Conservation (phyloP, 805 yeast genomes). For the Sungouiozyma ichnusensis region DNA sequence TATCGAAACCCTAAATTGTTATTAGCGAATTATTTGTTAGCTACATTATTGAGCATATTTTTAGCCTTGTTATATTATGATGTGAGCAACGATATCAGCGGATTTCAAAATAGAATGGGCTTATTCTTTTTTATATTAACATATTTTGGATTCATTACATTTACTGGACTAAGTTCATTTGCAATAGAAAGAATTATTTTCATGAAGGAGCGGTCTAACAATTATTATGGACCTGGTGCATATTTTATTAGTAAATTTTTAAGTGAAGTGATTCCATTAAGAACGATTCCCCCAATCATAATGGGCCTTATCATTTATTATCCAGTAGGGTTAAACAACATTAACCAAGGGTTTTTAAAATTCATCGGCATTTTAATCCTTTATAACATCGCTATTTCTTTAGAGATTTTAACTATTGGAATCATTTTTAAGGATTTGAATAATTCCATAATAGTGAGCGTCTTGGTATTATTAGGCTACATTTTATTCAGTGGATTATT, state of each 20-base stretch:
- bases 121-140: constrained; percentile 85
- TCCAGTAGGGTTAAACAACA: constrained; percentile 76
- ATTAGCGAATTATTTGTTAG: constrained; percentile 70
- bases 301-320: constrained; percentile 79
- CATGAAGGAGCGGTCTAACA: constrained; percentile 87
- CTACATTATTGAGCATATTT: constrained; percentile 67
- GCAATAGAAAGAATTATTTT: constrained; percentile 82
- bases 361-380: constrained; percentile 60
- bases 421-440: constrained; percentile 81
- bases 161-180: constrained; percentile 85
- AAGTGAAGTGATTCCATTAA: constrained; percentile 85
- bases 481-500: constrained; percentile 89
- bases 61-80: constrained; percentile 81
- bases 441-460: constrained; percentile 83
- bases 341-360: constrained; percentile 60
- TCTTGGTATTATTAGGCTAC: constrained; percentile 71
- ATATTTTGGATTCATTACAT: constrained; percentile 85
- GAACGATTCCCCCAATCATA: constrained; percentile 86
- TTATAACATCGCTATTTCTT: constrained; percentile 79
- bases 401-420: constrained; percentile 80
- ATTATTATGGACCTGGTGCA: constrained; percentile 80
- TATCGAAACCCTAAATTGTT: constrained; percentile 89
- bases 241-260: constrained; percentile 77
- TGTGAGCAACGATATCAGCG: constrained; percentile 80
- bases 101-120: constrained; percentile 93